Conservation (phyloP, 2,329 filamentous ascomycete species). For the Celoporthe dispersa region DNA sequence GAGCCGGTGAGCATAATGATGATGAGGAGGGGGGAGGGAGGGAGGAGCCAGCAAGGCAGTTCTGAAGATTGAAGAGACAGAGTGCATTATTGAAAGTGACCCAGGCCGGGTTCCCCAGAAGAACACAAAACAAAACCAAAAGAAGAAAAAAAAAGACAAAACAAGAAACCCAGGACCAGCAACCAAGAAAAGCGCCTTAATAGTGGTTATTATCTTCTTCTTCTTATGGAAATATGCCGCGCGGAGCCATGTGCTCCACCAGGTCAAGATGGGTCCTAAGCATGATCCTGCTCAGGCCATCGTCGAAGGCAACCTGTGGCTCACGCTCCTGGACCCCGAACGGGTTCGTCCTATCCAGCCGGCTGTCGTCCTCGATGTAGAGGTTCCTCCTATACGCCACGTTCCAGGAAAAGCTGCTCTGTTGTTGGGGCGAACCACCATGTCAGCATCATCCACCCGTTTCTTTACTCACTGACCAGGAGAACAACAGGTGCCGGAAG, state of each 20-base stretch:
- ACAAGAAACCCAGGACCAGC: not conserved
- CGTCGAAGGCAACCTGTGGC: constrained; percentile 8
- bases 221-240: constrained; percentile 16
- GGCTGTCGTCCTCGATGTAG: constrained; percentile 8
- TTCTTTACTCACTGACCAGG: not conserved
- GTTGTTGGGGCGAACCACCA: not conserved
- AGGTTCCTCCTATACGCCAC: constrained; percentile 15
- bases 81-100: constrained; percentile 14
- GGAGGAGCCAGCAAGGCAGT: not conserved
- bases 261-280: constrained; percentile 6
- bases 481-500: no score
- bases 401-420: constrained; percentile 25
- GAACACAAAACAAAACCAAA: not conserved
- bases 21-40: not conserved
- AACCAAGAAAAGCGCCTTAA: not conserved
- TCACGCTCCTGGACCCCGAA: constrained; percentile 14
- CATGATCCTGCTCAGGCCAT: constrained; percentile 22
- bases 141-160: constrained; percentile 1
- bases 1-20: constrained; percentile 44
- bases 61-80: not conserved
- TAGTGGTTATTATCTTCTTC: not conserved
- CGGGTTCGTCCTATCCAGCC: constrained; percentile 13
- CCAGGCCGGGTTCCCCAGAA: not conserved
- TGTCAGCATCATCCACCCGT: not conserved
- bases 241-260: constrained; percentile 10